A percentile compares a stretch with the other conserved stretches of the same genome.
These are phyloP conservation scores for Exophiala xenobiotica DNA, from an alignment of 2,329 filamentous ascomycete genomes.

Conservation along the genomic window DNA sequence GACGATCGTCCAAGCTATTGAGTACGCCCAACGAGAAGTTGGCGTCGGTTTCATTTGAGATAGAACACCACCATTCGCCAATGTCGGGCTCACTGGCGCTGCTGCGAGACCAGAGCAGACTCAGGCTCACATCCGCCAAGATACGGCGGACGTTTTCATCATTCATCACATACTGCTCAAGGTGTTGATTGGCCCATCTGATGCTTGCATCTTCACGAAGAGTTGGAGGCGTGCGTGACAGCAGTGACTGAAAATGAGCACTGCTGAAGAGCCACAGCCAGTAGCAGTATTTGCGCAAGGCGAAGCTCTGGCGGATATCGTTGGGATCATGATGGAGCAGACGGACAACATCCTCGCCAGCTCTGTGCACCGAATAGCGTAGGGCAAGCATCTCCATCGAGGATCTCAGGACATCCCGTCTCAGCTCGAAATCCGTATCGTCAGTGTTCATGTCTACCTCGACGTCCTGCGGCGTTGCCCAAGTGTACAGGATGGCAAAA, in stretches of 20 bases:
- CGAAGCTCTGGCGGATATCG: slow-evolving; percentile 5
- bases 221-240: slow-evolving; percentile 6
- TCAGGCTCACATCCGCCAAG: slow-evolving; percentile 1
- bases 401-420: slow-evolving; percentile 1
- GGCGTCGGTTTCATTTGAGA: slow-evolving; percentile 1
- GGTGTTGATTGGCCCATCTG: slow-evolving; percentile 3
- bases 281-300: slow-evolving; percentile 8
- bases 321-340: not conserved
- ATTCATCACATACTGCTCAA: not conserved
- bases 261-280: slow-evolving; percentile 10
- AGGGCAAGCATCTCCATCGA: slow-evolving; percentile 3
- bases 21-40: slow-evolving; percentile 2
- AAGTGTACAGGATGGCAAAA: slow-evolving; percentile 9
- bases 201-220: slow-evolving; percentile 4
- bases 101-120: slow-evolving; percentile 3
- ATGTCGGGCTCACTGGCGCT: not conserved
- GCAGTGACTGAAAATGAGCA: slow-evolving; percentile 5
- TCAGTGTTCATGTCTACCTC: not conserved
- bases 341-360: slow-evolving; percentile 6
- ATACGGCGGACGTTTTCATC: slow-evolving; percentile 4
- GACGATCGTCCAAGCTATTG: slow-evolving; percentile 5
- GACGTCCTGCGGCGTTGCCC: slow-evolving; percentile 3
- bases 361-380: slow-evolving; percentile 7
- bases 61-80: slow-evolving; percentile 12
- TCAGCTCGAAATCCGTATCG: slow-evolving; percentile 1